Evolutionary conservation across 2,329 filamentous ascomycete genomes (phyloP).

Genomic region (Aspergillus tubingensis): DNA sequence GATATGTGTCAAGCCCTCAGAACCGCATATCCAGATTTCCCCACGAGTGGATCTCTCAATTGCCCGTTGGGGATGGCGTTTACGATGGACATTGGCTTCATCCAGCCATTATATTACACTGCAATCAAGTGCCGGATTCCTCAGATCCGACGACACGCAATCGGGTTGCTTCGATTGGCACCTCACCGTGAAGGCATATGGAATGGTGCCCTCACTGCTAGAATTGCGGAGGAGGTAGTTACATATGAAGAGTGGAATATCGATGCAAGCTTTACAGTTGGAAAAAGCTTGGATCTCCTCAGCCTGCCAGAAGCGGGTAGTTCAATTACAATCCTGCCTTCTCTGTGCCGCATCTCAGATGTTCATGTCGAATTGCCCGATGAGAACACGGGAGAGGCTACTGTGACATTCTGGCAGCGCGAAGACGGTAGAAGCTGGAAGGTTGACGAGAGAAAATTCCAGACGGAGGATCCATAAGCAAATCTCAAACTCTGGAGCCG

Average conservation of each 20-base stretch:
- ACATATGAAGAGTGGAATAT: constrained; percentile 5
- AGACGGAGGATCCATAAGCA: background rate
- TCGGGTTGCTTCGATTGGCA: constrained; percentile 6
- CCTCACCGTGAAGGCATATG: constrained; percentile 13
- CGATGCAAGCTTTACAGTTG: background rate
- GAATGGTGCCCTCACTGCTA: constrained; percentile 5
- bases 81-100: constrained; percentile 35
- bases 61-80: background rate
- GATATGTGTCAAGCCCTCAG: constrained; percentile 12
- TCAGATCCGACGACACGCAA: constrained; percentile 31
- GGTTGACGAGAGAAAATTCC: background rate
- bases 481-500: background rate
- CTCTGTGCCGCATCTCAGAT: background rate
- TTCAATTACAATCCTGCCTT: background rate
- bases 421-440: background rate
- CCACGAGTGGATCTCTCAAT: background rate
- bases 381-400: background rate
- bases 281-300: background rate
- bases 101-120: constrained; percentile 35
- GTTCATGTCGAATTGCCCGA: background rate
- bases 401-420: background rate
- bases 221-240: constrained; percentile 5
- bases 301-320: background rate
- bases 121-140: constrained; percentile 36
- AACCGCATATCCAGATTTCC: background rate